Conservation (phyloP, 1,284 basidiomycete species). For the Puccinia brachypodii region DNA sequence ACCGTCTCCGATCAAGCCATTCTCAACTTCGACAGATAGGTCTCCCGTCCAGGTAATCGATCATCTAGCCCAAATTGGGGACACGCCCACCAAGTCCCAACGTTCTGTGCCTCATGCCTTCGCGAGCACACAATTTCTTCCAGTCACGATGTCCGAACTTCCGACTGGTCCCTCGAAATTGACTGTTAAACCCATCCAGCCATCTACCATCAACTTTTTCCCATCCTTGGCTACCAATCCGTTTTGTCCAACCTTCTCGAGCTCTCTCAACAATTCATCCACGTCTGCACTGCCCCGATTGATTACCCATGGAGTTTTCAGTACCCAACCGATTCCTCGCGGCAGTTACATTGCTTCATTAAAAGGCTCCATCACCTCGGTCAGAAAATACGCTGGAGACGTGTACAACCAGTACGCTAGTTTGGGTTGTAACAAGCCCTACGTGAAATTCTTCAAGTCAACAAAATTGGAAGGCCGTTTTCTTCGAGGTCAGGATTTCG, state of each 20-base stretch:
- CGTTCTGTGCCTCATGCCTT: conserved; percentile 14
- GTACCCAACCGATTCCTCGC: conserved; percentile 56
- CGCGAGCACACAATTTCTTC: conserved; percentile 11
- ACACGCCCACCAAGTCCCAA: conserved; percentile 7
- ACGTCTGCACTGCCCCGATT: conserved; percentile 57
- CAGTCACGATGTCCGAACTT: conserved; percentile 48
- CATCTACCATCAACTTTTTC: conserved; percentile 48
- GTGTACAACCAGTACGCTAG: conserved; percentile 63
- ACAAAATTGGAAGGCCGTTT: not conserved
- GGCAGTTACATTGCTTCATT: conserved; percentile 58
- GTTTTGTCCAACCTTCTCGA: conserved; percentile 65
- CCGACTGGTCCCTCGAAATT: conserved; percentile 46
- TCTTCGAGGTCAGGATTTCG: not conserved
- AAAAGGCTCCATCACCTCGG: conserved; percentile 56
- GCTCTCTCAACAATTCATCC: conserved; percentile 15
- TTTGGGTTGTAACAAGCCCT: conserved; percentile 63
- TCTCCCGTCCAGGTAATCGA: not conserved
- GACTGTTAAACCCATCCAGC: conserved; percentile 26
- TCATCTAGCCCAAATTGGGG: not conserved
- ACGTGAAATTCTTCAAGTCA: conserved; percentile 73
- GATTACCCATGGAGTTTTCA: conserved; percentile 59
- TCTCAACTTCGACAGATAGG: not conserved
- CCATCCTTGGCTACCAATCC: conserved; percentile 60
- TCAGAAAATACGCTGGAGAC: conserved; percentile 58
- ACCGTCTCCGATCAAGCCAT: not conserved